Evolutionary conservation across 495 filamentous ascomycete genomes (phyloP).

Genomic region (Penicillium odoratum): DNA sequence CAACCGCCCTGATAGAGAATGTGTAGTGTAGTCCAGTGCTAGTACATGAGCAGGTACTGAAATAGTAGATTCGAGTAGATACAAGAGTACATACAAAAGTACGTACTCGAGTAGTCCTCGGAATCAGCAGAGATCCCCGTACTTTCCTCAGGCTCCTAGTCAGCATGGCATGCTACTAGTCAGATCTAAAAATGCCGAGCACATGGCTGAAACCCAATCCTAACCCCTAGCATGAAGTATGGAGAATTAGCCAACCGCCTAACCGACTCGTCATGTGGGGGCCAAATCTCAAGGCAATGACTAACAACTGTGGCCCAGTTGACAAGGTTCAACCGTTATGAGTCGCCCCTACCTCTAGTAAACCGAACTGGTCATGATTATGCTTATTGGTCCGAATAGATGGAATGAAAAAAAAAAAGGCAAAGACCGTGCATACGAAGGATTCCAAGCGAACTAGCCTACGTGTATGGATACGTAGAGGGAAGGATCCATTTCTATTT

Average conservation of each 20-base stretch:
- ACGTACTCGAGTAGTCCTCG: too few species aligned
- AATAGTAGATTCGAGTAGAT: neutral
- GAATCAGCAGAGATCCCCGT: neutral
- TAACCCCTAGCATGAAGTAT: neutral
- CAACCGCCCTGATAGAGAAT: conserved; percentile 6
- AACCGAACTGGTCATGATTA: neutral
- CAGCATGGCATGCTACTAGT: neutral
- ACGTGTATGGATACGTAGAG: too few species aligned
- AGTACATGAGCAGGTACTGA: neutral
- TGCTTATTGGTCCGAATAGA: neutral
- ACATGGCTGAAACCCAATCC: neutral
- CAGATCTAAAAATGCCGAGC: neutral
- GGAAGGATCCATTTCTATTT: neutral
- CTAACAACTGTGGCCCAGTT: neutral
- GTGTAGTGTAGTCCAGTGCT: neutral
- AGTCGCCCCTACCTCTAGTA: neutral
- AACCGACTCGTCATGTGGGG: neutral
- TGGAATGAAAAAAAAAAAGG: neutral
- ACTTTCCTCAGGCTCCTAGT: neutral
- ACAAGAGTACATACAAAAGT: too few species aligned
- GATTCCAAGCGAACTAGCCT: neutral
- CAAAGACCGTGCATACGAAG: neutral
- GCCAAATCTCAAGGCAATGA: neutral
- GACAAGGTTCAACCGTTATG: neutral
- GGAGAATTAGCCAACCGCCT: neutral